Evolutionary conservation across 192 early-diverging fungal species (phyloP).

Genomic region (Coemansia sp.): DNA sequence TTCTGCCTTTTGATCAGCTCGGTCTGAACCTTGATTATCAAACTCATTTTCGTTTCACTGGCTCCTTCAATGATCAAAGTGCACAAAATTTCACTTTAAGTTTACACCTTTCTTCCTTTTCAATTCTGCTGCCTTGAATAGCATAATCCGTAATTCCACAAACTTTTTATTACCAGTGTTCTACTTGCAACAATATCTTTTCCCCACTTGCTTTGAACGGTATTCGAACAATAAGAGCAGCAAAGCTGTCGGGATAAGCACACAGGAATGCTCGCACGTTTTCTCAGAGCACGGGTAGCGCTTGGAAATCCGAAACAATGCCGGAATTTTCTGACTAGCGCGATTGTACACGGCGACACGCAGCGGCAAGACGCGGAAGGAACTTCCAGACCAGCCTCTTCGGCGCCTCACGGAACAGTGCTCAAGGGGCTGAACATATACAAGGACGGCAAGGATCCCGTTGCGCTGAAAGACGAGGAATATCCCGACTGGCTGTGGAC

Average conservation of each 20-base stretch:
- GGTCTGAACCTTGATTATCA: no score
- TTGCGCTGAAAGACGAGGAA: slow-evolving; percentile 78
- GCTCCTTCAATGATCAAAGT: no score
- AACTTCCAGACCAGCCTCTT: slow-evolving; percentile 41
- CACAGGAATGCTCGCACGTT: slow-evolving; percentile 12
- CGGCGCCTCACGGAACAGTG: slow-evolving; percentile 70
- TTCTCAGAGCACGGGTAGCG: background rate
- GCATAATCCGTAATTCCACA: no score
- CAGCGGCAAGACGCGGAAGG: slow-evolving; percentile 1
- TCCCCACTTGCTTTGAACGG: background rate
- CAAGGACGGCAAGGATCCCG: slow-evolving; percentile 80
- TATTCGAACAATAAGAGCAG: background rate
- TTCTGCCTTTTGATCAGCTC: background rate
- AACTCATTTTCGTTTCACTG: no score
- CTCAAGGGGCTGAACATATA: slow-evolving; percentile 86
- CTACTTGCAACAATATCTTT: background rate
- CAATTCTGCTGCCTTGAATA: no score
- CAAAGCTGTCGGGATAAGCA: background rate
- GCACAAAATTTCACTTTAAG: no score
- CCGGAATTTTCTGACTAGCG: background rate
- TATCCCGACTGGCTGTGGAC: slow-evolving; percentile 97
- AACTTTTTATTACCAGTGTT: no score
- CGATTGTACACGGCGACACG: background rate
- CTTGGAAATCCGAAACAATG: background rate
- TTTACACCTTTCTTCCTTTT: no score